phyloP scores from a whole-genome alignment of 345 rosid genomes.

The Brassica rapa region DNA sequence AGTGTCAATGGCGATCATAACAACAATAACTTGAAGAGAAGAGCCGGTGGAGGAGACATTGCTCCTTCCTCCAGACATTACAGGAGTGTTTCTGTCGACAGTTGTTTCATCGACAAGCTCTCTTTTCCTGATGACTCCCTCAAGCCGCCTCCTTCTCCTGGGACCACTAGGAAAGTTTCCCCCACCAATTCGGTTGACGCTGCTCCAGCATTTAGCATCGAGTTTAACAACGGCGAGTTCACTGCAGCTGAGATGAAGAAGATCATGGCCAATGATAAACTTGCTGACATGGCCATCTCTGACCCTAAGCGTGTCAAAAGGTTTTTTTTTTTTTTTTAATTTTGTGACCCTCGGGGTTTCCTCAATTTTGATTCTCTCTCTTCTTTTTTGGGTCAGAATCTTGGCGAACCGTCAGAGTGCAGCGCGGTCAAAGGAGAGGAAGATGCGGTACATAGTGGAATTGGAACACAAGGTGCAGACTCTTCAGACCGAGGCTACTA shows the following conservation, averaged over 20 bases:
- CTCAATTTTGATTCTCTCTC: background rate
- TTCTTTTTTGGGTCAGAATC: slow-evolving; percentile 48
- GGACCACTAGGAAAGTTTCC: slow-evolving; percentile 61
- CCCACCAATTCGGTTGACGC: slow-evolving; percentile 71
- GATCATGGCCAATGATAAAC: slow-evolving; percentile 93
- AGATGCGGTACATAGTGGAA: slow-evolving; percentile 90
- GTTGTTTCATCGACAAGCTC: slow-evolving; percentile 75
- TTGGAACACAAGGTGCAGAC: slow-evolving; percentile 97
- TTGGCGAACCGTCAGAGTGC: slow-evolving; percentile 96
- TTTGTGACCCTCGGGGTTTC: no score
- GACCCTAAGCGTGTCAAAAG: slow-evolving; percentile 96
- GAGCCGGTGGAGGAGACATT: slow-evolving; percentile 66
- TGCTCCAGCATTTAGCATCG: slow-evolving; percentile 62
- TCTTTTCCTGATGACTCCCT: slow-evolving; percentile 74
- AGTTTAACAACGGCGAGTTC: slow-evolving; percentile 89
- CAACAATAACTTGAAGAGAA: slow-evolving; percentile 44
- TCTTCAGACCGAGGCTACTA: slow-evolving; percentile 93
- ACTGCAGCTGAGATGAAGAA: slow-evolving; percentile 83
- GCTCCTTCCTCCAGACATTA: slow-evolving; percentile 73
- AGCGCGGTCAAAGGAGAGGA: slow-evolving; percentile 95
- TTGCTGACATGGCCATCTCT: slow-evolving; percentile 82
- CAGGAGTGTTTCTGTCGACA: slow-evolving; percentile 94
- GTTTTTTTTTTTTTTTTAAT: slow-evolving; percentile 20
- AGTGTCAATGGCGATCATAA: slow-evolving; percentile 53
- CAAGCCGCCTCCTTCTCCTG: slow-evolving; percentile 80